These are phyloP conservation scores for Clausena lansium DNA, from an alignment of 345 rosid species.

Conservation along the genomic window DNA sequence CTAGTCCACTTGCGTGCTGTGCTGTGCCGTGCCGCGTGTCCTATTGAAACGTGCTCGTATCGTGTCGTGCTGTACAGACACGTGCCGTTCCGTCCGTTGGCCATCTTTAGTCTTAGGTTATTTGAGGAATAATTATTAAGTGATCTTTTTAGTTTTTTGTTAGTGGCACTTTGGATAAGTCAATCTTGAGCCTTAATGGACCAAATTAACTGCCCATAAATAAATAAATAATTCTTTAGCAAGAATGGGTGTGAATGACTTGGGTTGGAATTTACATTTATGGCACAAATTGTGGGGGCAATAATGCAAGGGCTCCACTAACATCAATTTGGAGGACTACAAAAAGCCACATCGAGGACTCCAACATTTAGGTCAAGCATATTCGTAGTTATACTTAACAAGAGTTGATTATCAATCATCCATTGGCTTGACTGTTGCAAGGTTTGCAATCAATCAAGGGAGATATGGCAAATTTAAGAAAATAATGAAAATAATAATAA, in stretches of 20 bases:
- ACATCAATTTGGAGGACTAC: background rate
- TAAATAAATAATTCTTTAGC: background rate
- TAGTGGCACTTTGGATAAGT: background rate
- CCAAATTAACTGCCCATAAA: background rate
- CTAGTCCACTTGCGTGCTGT: too few relatives aligned
- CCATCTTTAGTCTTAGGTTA: too few relatives aligned
- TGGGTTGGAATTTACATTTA: background rate
- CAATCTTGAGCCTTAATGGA: background rate
- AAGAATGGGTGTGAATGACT: background rate
- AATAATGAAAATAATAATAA: background rate
- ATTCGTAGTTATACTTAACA: background rate
- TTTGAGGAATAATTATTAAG: background rate
- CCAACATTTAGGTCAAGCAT: background rate
- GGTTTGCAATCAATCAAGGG: background rate
- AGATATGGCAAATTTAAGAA: background rate
- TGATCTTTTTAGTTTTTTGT: background rate
- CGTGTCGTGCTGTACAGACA: too few relatives aligned
- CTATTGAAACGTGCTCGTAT: too few relatives aligned
- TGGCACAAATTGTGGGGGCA: background rate
- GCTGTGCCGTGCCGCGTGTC: too few relatives aligned
- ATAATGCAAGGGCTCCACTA: background rate
- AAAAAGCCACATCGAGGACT: constrained; percentile 18
- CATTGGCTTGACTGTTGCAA: background rate
- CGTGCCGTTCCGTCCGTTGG: too few relatives aligned
- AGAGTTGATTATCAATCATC: background rate